These are phyloP conservation scores for Monosporascus sp. DNA, from an alignment of 2,329 filamentous ascomycete genomes.

Conservation along the genomic window DNA sequence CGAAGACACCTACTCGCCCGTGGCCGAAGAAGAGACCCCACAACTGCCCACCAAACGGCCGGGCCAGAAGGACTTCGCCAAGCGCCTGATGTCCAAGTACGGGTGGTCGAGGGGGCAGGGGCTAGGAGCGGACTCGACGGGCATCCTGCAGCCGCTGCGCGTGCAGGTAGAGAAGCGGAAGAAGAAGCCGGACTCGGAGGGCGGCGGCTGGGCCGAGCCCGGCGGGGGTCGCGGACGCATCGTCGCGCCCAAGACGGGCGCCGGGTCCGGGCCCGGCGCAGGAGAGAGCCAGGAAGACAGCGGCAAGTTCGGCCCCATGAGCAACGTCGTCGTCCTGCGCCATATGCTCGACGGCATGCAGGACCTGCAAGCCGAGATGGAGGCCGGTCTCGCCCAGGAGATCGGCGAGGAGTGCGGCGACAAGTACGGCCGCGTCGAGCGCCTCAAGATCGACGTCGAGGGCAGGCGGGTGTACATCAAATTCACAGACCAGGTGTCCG, in stretches of 20 bases:
- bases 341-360: constrained; percentile 83
- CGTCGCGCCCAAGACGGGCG: constrained; percentile 56
- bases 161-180: constrained; percentile 83
- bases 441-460: constrained; percentile 66
- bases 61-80: constrained; percentile 78
- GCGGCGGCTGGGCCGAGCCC: constrained; percentile 69
- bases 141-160: constrained; percentile 78
- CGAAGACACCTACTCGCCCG: constrained; percentile 25
- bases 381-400: constrained; percentile 75
- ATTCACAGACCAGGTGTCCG: constrained; percentile 81
- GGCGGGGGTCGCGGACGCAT: constrained; percentile 69
- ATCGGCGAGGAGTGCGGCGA: constrained; percentile 91
- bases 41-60: constrained; percentile 58
- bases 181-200: constrained; percentile 71
- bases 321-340: constrained; percentile 72
- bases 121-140: constrained; percentile 73
- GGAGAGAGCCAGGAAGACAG: constrained; percentile 19
- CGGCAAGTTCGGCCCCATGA: constrained; percentile 66
- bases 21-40: constrained; percentile 1
- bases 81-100: constrained; percentile 86
- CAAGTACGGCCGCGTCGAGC: constrained; percentile 81
- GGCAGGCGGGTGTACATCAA: constrained; percentile 78
- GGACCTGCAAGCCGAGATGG: constrained; percentile 71
- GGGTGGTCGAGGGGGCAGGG: constrained; percentile 88
- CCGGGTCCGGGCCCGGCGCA: constrained; percentile 7